Base-by-base conservation (phyloP, 768 basidiomycete species). In the Lactifluus volemus region DNA sequence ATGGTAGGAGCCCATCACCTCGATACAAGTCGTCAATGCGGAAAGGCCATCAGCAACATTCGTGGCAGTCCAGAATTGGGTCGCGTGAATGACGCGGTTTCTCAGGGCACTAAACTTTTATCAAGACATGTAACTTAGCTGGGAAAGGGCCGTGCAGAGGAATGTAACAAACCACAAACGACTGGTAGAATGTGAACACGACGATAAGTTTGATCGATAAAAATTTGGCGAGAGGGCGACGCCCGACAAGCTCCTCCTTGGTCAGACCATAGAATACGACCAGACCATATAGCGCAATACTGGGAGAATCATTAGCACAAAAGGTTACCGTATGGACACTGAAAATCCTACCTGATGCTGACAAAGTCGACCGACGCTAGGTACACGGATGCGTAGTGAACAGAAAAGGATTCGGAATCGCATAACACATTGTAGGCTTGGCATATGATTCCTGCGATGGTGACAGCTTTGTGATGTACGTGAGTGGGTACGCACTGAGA, bases 181-280 rank as follows among this genome's bases (percentile, higher is more conserved):
- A 78, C 68, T 94, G 93, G 71, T 94, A 96, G 72, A 90, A 94
- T 0, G 91, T 92, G 70, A 88, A 84, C 82, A 92, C 84, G 48
- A 92, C 88, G 51, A 92, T 88, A 34, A 89, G 74, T 72, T 95
- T 95, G 76, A 96, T 93, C 3, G 83, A 75, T 63, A 95, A 69
- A 71, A 96, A 96, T 75, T 95, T 95, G 29, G 86, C 82, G 32
- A 94, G 74, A 30, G 92, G 94, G 30, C 86, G 79, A 17, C 83
- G 79, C 38, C 86, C 89, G 57, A 68, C 74, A n/a, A 96, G 80
- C 66, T 94, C 92, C 17, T 88, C 84, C 60, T 84, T 81, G 52
- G 84, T 90, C 48, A 96, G 77, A 21, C 81, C 85, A 69, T 95
- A 95, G 72, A 94, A 92, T 14, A 92, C 66, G 12, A 95, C 68